These are phyloP conservation scores for Heliophila coronopifolia DNA, from an alignment of 441 rosid species.

Conservation along the genomic window DNA sequence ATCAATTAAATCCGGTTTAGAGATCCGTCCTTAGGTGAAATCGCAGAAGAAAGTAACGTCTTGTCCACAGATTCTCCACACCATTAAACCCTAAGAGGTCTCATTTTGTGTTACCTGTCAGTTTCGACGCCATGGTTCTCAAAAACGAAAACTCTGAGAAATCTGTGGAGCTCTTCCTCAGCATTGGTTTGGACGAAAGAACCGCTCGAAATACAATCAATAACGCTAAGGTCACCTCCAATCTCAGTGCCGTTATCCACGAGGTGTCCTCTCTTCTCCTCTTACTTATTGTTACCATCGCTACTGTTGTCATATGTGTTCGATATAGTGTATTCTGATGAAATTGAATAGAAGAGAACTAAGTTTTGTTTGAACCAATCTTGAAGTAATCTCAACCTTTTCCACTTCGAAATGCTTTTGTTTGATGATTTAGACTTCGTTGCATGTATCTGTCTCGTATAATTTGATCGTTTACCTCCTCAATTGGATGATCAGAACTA, in stretches of 20 bases:
- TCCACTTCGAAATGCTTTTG: not conserved
- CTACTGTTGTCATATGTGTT: not conserved
- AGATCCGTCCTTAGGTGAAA: not conserved
- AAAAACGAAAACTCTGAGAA: slow-evolving; percentile 38
- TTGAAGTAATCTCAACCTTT: not conserved
- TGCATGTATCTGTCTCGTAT: not conserved
- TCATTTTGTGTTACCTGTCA: not conserved
- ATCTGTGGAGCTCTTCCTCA: slow-evolving; percentile 60
- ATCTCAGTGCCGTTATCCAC: slow-evolving; percentile 65
- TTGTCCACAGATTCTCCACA: not conserved
- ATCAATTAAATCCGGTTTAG: not conserved
- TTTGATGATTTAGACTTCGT: not conserved
- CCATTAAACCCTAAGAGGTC: slow-evolving; percentile 22
- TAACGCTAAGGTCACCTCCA: slow-evolving; percentile 72
- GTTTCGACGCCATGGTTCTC: slow-evolving; percentile 36
- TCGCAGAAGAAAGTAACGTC: slow-evolving; percentile 11
- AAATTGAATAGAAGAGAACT: not conserved
- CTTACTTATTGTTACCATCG: not conserved
- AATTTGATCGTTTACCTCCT: not conserved
- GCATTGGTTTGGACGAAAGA: slow-evolving; percentile 72
- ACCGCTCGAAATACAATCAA: slow-evolving; percentile 75
- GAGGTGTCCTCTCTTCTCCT: slow-evolving; percentile 43
- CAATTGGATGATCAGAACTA: slow-evolving; percentile 1
- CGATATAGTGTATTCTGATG: not conserved
- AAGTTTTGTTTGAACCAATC: not conserved